phyloP scores from a whole-genome alignment of 805 yeast species.

The Yamadazyma ubonensis region DNA sequence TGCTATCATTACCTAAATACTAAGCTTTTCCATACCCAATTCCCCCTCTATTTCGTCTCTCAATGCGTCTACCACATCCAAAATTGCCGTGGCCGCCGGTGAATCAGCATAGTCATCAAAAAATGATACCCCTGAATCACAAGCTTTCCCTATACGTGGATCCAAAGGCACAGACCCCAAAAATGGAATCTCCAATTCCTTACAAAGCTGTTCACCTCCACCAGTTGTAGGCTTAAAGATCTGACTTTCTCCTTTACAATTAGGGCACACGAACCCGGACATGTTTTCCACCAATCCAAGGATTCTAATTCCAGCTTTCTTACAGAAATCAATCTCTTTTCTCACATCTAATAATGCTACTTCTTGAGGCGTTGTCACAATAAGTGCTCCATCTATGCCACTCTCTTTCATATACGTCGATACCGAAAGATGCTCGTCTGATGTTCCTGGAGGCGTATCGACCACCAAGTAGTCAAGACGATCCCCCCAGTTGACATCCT shows the following conservation, averaged over 20 bases:
- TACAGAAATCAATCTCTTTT: slow-evolving; percentile 92
- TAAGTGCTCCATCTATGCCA: slow-evolving; percentile 92
- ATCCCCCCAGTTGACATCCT: slow-evolving; percentile 94
- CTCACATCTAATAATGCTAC: slow-evolving; percentile 93
- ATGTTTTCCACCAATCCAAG: slow-evolving; percentile 94
- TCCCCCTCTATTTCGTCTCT: slow-evolving; percentile 52
- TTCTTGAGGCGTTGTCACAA: slow-evolving; percentile 97
- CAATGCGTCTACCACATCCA: slow-evolving; percentile 75
- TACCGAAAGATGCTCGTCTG: slow-evolving; percentile 93
- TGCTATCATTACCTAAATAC: not conserved
- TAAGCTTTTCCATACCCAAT: slow-evolving; percentile 8
- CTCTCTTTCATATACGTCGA: slow-evolving; percentile 83
- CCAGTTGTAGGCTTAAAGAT: slow-evolving; percentile 96
- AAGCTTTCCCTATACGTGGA: slow-evolving; percentile 86
- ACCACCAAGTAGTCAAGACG: slow-evolving; percentile 77
- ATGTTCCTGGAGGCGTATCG: slow-evolving; percentile 98
- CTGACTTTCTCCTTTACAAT: slow-evolving; percentile 83
- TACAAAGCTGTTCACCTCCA: slow-evolving; percentile 83
- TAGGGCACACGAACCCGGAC: slow-evolving; percentile 98
- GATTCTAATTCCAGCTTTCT: slow-evolving; percentile 81
- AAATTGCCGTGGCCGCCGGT: slow-evolving; percentile 85
- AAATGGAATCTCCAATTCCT: slow-evolving; percentile 74
- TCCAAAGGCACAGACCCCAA: slow-evolving; percentile 94
- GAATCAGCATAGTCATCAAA: slow-evolving; percentile 83
- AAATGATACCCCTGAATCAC: slow-evolving; percentile 85